These are phyloP conservation scores for Schizochytrium sp. DNA, from an alignment of 108 stramenopile species.

Conservation along the genomic window DNA sequence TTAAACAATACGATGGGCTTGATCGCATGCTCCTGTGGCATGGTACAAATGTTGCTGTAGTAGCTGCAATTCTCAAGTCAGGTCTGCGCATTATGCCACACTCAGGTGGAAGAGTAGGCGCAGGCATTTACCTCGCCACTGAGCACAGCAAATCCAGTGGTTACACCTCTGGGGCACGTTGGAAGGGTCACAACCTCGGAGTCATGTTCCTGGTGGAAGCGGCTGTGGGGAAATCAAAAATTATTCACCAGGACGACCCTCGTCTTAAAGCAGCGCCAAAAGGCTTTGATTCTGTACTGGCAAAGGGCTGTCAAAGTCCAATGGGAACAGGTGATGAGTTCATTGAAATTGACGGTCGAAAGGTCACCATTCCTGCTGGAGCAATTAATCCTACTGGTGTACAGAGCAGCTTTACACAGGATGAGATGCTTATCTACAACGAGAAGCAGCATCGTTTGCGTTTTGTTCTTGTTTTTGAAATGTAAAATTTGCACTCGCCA, in stretches of 20 bases:
- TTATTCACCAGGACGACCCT: conserved; percentile 68
- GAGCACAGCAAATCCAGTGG: conserved; percentile 72
- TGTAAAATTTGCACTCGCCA: neutral
- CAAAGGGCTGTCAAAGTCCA: conserved; percentile 68
- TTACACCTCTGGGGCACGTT: conserved; percentile 66
- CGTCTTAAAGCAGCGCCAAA: conserved; percentile 68
- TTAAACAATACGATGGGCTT: conserved; percentile 70
- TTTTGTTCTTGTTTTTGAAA: conserved; percentile 68
- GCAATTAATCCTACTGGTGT: neutral
- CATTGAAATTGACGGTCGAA: conserved; percentile 68
- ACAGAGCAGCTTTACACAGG: conserved; percentile 68
- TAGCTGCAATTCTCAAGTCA: conserved; percentile 76
- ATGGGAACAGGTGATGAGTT: conserved; percentile 59
- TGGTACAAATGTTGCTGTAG: conserved; percentile 78
- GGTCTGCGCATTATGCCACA: conserved; percentile 80
- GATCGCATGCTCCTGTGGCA: conserved; percentile 77
- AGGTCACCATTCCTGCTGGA: conserved; percentile 70
- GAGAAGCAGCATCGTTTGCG: conserved; percentile 70
- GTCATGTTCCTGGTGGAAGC: conserved; percentile 77
- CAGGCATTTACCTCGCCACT: conserved; percentile 75
- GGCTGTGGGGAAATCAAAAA: conserved; percentile 71
- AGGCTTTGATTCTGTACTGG: conserved; percentile 76
- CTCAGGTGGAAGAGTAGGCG: conserved; percentile 76
- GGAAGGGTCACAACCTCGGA: conserved; percentile 66
- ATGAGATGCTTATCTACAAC: conserved; percentile 69